Evolutionary conservation across 495 filamentous ascomycete genomes (phyloP).

Genomic region (Penicillium cataractarum): DNA sequence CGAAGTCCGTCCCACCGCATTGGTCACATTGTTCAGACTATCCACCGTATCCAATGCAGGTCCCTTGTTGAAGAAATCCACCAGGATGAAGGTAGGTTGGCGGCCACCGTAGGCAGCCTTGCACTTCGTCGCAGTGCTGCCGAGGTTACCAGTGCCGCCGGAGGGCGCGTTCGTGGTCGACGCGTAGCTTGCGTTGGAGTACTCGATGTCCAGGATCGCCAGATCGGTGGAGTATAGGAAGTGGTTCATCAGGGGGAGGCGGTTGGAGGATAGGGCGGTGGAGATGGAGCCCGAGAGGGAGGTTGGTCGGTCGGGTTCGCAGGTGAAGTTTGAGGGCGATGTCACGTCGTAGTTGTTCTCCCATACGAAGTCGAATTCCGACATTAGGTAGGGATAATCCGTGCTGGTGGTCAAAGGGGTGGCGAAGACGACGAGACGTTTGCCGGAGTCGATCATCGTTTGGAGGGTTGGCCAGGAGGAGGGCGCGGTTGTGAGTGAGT

Average conservation of each 20-base stretch:
- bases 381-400: conserved; percentile 65
- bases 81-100: conserved; percentile 68
- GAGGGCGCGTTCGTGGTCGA: conserved; percentile 60
- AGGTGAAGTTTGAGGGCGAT: conserved; percentile 64
- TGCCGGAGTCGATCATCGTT: conserved; percentile 64
- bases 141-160: conserved; percentile 60
- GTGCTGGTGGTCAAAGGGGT: conserved; percentile 53
- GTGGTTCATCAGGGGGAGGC: conserved; percentile 71
- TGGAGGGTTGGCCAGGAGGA: conserved; percentile 70
- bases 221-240: conserved; percentile 60
- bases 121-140: conserved; percentile 60
- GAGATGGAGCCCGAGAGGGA: conserved; percentile 39
- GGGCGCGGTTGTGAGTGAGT: conserved; percentile 44
- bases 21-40: conserved; percentile 62
- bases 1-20: conserved; percentile 43
- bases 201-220: conserved; percentile 51
- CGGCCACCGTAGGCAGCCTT: conserved; percentile 51
- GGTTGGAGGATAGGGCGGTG: conserved; percentile 50
- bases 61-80: conserved; percentile 74
- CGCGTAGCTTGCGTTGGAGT: conserved; percentile 63
- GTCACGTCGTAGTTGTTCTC: conserved; percentile 76
- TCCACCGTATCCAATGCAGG: conserved; percentile 65
- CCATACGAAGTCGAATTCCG: conserved; percentile 76
- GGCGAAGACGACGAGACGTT: conserved; percentile 68
- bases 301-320: conserved; percentile 65